A percentile compares a stretch with the other conserved stretches of the same genome.
phyloP scores from a whole-genome alignment of 208 protist species.

The Phytomonas francai region DNA sequence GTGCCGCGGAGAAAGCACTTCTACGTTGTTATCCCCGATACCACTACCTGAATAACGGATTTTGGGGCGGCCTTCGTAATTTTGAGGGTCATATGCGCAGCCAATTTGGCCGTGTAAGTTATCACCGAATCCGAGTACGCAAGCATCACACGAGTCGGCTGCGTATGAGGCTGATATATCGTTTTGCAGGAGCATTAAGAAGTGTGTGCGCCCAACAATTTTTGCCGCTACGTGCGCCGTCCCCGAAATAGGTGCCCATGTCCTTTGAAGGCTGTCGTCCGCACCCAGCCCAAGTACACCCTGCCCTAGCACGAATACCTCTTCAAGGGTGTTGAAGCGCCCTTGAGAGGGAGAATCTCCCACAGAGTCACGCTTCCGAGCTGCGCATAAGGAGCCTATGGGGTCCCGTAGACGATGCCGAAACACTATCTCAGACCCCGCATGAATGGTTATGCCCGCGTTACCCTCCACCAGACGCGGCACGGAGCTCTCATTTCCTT shows the following conservation, averaged over 20 bases:
- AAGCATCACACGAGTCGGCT: neutral
- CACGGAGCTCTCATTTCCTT: slow-evolving; percentile 51
- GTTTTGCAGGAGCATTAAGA: slow-evolving; percentile 23
- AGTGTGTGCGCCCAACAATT: slow-evolving; percentile 51
- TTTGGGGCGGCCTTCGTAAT: neutral
- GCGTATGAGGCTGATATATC: neutral
- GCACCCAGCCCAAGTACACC: slow-evolving; percentile 50
- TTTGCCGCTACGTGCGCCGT: neutral
- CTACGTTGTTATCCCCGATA: slow-evolving; percentile 1
- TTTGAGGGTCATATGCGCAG: neutral
- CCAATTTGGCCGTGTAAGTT: slow-evolving; percentile 77
- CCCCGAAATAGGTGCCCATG: slow-evolving; percentile 7
- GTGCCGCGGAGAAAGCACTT: slow-evolving; percentile 12
- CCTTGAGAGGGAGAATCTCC: neutral
- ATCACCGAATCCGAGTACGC: slow-evolving; percentile 70
- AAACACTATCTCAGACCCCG: slow-evolving; percentile 3
- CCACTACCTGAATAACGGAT: neutral
- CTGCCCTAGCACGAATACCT: slow-evolving; percentile 28
- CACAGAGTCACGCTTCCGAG: neutral
- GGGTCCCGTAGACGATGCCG: slow-evolving; percentile 7
- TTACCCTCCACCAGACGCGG: slow-evolving; percentile 20
- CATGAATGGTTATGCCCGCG: neutral
- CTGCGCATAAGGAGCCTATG: neutral
- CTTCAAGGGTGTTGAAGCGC: neutral
- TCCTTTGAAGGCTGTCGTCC: slow-evolving; percentile 26